Conservation (phyloP, 495 filamentous ascomycete species). For the Recurvomyces mirabilis region DNA sequence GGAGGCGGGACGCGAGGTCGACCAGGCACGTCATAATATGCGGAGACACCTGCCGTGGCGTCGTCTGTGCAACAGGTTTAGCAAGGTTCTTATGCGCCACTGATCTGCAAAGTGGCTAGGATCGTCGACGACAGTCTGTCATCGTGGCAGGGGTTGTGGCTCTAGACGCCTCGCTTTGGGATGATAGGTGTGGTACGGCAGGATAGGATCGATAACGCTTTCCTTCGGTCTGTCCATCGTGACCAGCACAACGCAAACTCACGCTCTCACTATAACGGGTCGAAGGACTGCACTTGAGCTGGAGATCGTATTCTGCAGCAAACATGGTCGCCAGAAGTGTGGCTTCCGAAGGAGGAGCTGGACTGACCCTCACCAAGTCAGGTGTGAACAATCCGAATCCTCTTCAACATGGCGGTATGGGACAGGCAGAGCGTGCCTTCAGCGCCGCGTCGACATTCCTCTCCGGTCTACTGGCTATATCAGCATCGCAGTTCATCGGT, state of each 20-base stretch:
- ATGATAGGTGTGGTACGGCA: no score
- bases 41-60: no score
- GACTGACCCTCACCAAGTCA: conserved; percentile 27
- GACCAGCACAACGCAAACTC: neutral
- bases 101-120: neutral
- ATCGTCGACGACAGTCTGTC: neutral
- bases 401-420: conserved; percentile 27
- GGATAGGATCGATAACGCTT: no score
- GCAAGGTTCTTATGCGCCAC: neutral
- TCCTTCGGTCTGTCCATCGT: no score
- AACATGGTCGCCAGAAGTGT: conserved; percentile 5
- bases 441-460: conserved; percentile 32
- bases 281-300: no score
- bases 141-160: conserved; percentile 1
- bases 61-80: no score
- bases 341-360: conserved; percentile 8
- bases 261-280: no score
- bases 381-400: conserved; percentile 30
- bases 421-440: conserved; percentile 33
- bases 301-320: no score
- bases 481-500: conserved; percentile 33
- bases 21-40: no score
- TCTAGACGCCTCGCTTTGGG: no score
- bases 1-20: no score
- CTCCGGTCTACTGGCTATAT: conserved; percentile 32